Evolutionary conservation across 257 asterid genomes (phyloP).

Genomic region (Solanum corneliomulleri): DNA sequence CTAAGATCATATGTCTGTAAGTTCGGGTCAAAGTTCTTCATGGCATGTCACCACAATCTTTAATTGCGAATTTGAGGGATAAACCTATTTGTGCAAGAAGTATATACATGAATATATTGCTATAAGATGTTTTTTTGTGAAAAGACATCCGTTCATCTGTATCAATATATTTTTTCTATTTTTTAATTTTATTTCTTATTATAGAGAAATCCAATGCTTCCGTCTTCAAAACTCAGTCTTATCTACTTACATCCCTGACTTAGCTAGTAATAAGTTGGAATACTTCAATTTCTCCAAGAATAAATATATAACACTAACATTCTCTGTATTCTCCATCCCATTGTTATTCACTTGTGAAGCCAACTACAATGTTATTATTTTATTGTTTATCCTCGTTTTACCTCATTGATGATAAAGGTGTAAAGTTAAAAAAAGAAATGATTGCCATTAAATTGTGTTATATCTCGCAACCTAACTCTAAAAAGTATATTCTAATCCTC

Average conservation of each 20-base stretch:
- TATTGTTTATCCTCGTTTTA: background rate
- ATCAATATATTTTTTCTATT: background rate
- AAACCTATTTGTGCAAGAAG: no score
- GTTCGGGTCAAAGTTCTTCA: background rate
- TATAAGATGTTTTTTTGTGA: background rate
- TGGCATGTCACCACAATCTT: background rate
- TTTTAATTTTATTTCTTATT: no score
- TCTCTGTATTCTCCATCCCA: background rate
- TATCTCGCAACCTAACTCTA: background rate
- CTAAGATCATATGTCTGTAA: background rate
- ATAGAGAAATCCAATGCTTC: background rate
- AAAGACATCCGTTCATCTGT: background rate
- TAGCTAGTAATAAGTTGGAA: background rate
- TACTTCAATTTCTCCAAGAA: background rate
- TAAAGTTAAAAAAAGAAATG: background rate
- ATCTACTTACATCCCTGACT: background rate
- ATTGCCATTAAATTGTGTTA: no score
- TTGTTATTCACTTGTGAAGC: background rate
- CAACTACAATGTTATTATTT: background rate
- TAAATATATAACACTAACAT: background rate
- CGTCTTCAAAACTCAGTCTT: background rate
- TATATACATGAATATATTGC: no score
- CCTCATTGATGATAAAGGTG: background rate
- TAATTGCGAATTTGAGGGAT: no score
- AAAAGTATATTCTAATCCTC: background rate